phyloP scores from a whole-genome alignment of 1,284 basidiomycete species.

The Bjerkandera adusta region DNA sequence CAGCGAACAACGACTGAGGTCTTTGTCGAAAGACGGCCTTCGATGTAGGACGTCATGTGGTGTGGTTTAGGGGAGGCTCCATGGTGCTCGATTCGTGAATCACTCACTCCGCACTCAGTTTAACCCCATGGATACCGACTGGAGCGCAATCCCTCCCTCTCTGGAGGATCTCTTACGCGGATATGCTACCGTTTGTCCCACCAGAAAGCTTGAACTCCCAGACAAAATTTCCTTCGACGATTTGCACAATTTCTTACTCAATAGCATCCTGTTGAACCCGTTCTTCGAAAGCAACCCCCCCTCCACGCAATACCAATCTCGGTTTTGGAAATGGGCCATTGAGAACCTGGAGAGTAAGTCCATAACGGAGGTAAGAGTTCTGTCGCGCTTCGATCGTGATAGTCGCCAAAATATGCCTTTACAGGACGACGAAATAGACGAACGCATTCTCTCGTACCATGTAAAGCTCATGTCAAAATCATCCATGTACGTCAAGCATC shows the following conservation, averaged over 20 bases:
- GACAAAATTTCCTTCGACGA: conserved; percentile 28
- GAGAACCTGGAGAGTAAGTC: conserved; percentile 45
- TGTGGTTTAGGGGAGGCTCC: conserved; percentile 26
- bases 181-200: conserved; percentile 54
- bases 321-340: conserved; percentile 74
- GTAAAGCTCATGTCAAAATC: conserved; percentile 37
- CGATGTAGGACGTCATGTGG: conserved; percentile 21
- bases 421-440: conserved; percentile 61
- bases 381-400: no score
- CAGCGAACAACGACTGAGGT: not conserved
- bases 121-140: conserved; percentile 2
- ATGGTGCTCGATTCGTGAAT: not conserved
- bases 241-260: conserved; percentile 54
- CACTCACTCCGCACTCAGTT: not conserved
- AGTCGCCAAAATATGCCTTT: not conserved
- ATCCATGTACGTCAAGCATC: conserved; percentile 31
- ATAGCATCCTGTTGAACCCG: conserved; percentile 44
- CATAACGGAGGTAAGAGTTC: conserved; percentile 38
- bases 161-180: conserved; percentile 45
- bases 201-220: conserved; percentile 41
- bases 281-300: conserved; percentile 61
- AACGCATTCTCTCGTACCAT: conserved; percentile 60
- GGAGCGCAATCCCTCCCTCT: not conserved
- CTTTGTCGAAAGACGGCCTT: not conserved
- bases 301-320: conserved; percentile 53